phyloP scores from a whole-genome alignment of 805 yeast genomes.

The Naumovozyma dairenensis region DNA sequence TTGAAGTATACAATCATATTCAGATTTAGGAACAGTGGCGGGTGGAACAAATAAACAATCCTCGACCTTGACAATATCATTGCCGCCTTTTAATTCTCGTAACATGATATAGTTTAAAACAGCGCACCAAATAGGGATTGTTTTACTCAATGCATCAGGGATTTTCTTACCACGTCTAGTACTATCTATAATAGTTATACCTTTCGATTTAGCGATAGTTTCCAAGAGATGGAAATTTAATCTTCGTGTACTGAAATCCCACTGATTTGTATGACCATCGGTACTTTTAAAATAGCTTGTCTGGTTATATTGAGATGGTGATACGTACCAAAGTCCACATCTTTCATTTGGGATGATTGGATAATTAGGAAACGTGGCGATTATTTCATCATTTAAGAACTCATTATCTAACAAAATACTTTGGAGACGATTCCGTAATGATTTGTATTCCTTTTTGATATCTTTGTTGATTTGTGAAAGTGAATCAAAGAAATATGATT shows the following conservation, averaged over 20 bases:
- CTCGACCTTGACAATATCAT: constrained; percentile 4
- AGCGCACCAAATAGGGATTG: constrained; percentile 88
- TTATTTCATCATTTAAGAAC: constrained; percentile 34
- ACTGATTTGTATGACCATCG: constrained; percentile 77
- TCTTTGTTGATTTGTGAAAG: constrained; percentile 29
- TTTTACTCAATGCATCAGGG: constrained; percentile 82
- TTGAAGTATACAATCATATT: constrained; percentile 39
- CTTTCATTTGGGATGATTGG: constrained; percentile 68
- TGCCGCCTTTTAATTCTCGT: constrained; percentile 19
- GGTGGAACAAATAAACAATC: constrained; percentile 42
- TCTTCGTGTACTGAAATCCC: constrained; percentile 69
- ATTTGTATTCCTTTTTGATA: constrained; percentile 41
- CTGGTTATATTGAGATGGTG: constrained; percentile 33
- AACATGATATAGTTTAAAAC: constrained; percentile 51
- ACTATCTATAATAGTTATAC: constrained; percentile 64
- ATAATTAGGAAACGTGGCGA: constrained; percentile 30
- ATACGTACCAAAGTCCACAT: constrained; percentile 80
- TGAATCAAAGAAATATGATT: constrained; percentile 2
- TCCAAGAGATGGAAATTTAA: constrained; percentile 64
- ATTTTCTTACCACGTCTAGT: constrained; percentile 76
- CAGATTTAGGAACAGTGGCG: constrained; percentile 46
- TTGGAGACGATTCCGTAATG: constrained; percentile 50
- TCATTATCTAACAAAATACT: constrained; percentile 58
- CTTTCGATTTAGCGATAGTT: constrained; percentile 33
- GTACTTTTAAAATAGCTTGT: constrained; percentile 79